phyloP scores from a whole-genome alignment of 768 basidiomycete genomes.

The Candolleomyces eurysporus region DNA sequence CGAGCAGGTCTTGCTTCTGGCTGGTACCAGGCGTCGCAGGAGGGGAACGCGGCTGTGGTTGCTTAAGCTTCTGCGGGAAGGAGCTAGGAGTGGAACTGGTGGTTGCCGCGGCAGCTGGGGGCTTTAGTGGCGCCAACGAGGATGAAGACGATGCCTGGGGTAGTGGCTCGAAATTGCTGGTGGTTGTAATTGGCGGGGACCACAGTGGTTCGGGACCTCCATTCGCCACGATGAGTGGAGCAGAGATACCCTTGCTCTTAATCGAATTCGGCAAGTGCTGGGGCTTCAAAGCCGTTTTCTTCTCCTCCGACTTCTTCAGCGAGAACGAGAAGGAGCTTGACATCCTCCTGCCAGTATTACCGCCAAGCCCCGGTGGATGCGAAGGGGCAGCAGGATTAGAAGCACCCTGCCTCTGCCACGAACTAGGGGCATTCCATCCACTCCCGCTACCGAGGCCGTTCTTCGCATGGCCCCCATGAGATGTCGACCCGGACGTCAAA shows the following conservation, averaged over 20 bases:
- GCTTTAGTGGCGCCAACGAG: neutral
- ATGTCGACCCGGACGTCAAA: neutral
- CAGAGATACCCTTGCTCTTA: constrained; percentile 5
- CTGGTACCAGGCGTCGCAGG: constrained; percentile 1
- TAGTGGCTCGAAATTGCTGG: neutral
- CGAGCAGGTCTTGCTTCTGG: neutral
- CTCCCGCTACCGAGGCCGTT: neutral
- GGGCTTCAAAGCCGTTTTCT: neutral
- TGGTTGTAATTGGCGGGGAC: neutral
- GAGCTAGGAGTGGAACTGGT: neutral
- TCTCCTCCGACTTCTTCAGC: constrained; percentile 1
- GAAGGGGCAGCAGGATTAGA: no score
- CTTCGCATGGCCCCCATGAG: neutral
- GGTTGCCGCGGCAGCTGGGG: constrained; percentile 1
- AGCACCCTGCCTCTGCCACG: no score
- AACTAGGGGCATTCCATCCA: no score
- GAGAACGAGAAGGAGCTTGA: constrained; percentile 1
- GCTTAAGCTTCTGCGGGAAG: neutral
- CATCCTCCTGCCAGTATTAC: no score
- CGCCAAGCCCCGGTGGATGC: neutral
- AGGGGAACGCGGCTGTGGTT: neutral
- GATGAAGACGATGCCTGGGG: neutral
- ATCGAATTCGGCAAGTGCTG: constrained; percentile 6
- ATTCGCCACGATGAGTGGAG: constrained; percentile 5
- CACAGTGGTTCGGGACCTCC: constrained; percentile 7